Evolutionary conservation across 1,284 basidiomycete genomes (phyloP).

Genomic region (Chalciporus sp.): DNA sequence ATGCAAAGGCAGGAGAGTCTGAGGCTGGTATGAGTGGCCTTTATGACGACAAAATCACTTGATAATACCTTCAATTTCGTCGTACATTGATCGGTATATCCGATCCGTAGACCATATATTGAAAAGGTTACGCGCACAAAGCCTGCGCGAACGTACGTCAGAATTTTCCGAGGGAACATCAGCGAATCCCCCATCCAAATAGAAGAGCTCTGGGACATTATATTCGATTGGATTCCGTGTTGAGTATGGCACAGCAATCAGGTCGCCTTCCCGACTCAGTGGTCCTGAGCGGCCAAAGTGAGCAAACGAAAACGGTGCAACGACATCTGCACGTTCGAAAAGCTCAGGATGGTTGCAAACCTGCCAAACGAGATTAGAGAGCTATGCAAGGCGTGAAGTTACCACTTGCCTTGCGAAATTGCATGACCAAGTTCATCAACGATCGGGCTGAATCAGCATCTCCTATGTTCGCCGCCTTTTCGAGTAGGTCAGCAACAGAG

Average conservation of each 20-base stretch:
- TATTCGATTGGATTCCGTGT: constrained; percentile 87
- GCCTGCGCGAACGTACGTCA: constrained; percentile 57
- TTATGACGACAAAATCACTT: neutral
- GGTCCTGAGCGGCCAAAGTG: constrained; percentile 83
- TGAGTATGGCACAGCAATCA: constrained; percentile 83
- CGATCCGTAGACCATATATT: constrained; percentile 91
- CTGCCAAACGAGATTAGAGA: constrained; percentile 37
- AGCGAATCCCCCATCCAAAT: constrained; percentile 78
- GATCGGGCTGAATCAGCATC: constrained; percentile 91
- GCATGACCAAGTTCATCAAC: constrained; percentile 99
- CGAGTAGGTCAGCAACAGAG: constrained; percentile 92
- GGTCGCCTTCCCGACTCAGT: constrained; percentile 84
- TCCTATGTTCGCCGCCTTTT: constrained; percentile 87
- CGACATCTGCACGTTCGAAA: constrained; percentile 96
- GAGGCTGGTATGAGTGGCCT: constrained; percentile 8
- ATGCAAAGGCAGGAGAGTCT: constrained; percentile 68
- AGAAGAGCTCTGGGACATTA: constrained; percentile 76
- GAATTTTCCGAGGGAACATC: constrained; percentile 66
- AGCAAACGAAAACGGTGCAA: constrained; percentile 90
- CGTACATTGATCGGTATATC: constrained; percentile 73
- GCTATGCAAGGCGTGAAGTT: neutral
- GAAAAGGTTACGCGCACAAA: constrained; percentile 73
- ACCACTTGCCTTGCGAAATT: constrained; percentile 87
- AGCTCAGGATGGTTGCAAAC: constrained; percentile 99
- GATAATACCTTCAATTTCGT: constrained; percentile 54